Conservation (phyloP, 1,284 basidiomycete genomes). For the Omphalotus olearius region DNA sequence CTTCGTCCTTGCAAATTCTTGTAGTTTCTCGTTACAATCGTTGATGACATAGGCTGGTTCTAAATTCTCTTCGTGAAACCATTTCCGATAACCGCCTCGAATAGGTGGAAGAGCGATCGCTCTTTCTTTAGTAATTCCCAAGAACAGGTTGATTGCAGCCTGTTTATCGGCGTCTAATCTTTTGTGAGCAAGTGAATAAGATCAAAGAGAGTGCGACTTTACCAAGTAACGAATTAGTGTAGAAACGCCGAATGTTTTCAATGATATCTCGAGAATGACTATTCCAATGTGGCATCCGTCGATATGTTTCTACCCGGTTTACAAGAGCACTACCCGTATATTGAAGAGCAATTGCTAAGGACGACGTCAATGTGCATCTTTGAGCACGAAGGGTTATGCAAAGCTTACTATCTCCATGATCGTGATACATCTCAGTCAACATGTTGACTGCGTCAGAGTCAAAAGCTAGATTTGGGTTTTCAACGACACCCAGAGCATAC, state of each 20-base stretch:
- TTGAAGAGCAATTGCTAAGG: conserved; percentile 86
- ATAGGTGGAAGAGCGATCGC: conserved; percentile 41
- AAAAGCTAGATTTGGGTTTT: conserved; percentile 82
- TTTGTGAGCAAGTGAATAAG: not conserved
- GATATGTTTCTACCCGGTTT: conserved; percentile 95
- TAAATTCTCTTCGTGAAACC: conserved; percentile 77
- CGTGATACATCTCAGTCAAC: conserved; percentile 99
- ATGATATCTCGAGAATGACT: conserved; percentile 97
- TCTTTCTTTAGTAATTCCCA: conserved; percentile 73
- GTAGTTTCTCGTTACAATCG: conserved; percentile 51
- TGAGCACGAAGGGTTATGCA: not conserved
- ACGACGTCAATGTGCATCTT: not conserved
- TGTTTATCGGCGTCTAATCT: conserved; percentile 92
- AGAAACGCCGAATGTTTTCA: conserved; percentile 94
- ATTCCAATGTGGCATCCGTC: conserved; percentile 95
- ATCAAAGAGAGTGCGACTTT: conserved; percentile 13
- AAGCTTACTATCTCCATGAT: conserved; percentile 87
- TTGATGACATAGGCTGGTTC: conserved; percentile 55
- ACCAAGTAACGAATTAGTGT: conserved; percentile 92
- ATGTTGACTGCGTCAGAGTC: conserved; percentile 97
- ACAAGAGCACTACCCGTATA: conserved; percentile 96
- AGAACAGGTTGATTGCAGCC: conserved; percentile 94
- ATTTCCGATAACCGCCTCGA: conserved; percentile 71
- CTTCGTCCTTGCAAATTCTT: conserved; percentile 52
- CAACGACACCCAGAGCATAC: conserved; percentile 88